Evolutionary conservation across 768 basidiomycete genomes (phyloP).

Genomic region (Rhizopogon vesiculosus): DNA sequence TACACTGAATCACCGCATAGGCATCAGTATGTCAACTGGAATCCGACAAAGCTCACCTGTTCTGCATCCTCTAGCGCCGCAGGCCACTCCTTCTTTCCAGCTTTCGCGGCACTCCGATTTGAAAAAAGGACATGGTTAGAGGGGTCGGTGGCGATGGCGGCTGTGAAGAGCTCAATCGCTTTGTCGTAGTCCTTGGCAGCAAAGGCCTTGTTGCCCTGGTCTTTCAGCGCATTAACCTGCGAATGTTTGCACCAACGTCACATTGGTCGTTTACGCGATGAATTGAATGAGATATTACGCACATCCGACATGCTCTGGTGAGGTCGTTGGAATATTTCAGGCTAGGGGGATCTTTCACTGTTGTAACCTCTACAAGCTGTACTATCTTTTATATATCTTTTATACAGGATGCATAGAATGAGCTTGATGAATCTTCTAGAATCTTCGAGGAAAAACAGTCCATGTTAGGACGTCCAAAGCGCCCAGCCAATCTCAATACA

Average conservation of each 20-base stretch:
- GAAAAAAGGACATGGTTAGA: slow-evolving; percentile 88
- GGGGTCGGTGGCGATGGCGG: slow-evolving; percentile 81
- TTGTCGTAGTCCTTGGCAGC: slow-evolving; percentile 87
- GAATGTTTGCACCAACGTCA: not conserved
- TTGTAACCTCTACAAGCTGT: not conserved
- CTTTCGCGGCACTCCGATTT: slow-evolving; percentile 87
- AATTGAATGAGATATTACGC: slow-evolving; percentile 10
- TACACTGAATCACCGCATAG: slow-evolving; percentile 46
- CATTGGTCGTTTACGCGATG: slow-evolving; percentile 15
- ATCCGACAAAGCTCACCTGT: slow-evolving; percentile 47
- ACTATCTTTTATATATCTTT: slow-evolving; percentile 13
- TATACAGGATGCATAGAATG: slow-evolving; percentile 16
- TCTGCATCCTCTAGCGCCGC: slow-evolving; percentile 86
- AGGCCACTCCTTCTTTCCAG: slow-evolving; percentile 76
- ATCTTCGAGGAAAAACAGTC: slow-evolving; percentile 13
- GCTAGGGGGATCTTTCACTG: not conserved
- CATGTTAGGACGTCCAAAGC: not conserved
- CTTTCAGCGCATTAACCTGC: slow-evolving; percentile 68
- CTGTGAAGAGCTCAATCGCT: slow-evolving; percentile 77
- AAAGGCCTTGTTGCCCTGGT: slow-evolving; percentile 94
- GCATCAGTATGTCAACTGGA: slow-evolving; percentile 1
- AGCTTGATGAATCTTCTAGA: slow-evolving; percentile 26
- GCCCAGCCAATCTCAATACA: not conserved
- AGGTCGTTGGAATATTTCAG: not conserved
- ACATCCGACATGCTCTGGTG: slow-evolving; percentile 30